Percentiles rank a stretch among this genome's conserved stretches.
Evolutionary conservation across 139 green algal genomes (phyloP).

Genomic region (Picochlorum sp.): DNA sequence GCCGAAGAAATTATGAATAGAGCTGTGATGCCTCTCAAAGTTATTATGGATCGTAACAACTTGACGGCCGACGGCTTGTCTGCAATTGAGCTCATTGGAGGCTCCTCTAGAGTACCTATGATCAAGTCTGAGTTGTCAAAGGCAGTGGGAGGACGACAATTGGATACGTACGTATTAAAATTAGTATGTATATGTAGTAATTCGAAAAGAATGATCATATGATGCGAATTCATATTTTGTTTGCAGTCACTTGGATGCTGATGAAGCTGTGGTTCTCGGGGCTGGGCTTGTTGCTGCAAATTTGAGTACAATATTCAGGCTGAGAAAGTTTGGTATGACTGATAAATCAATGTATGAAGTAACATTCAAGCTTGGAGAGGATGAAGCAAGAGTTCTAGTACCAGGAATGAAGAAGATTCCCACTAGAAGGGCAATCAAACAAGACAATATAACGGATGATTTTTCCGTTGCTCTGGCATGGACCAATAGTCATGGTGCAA

Average conservation of each 20-base stretch:
- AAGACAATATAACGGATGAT: constrained; percentile 43
- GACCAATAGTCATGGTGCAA: constrained; percentile 25
- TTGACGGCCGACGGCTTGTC: constrained; percentile 53
- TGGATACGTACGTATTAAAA: constrained; percentile 42
- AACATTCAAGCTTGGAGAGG: constrained; percentile 24
- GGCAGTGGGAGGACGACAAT: constrained; percentile 48
- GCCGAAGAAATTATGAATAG: constrained; percentile 52
- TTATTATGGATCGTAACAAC: constrained; percentile 60
- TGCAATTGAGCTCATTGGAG: constrained; percentile 79
- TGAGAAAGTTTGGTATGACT: constrained; percentile 84
- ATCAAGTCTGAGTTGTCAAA: constrained; percentile 62
- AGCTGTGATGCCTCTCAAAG: constrained; percentile 38
- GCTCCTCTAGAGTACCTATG: constrained; percentile 68
- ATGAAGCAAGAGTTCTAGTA: constrained; percentile 8
- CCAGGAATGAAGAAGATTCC: constrained; percentile 62
- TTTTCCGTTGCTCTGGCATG: constrained; percentile 45
- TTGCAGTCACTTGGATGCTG: constrained; percentile 84
- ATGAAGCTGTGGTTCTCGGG: constrained; percentile 89
- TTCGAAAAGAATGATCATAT: background rate
- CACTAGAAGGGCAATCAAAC: constrained; percentile 46
- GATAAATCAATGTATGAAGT: constrained; percentile 71
- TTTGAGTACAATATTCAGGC: constrained; percentile 87
- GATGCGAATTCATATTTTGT: background rate
- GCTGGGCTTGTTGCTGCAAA: constrained; percentile 91
- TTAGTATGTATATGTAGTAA: constrained; percentile 3